Base-by-base conservation (phyloP, 345 rosid genomes). In the Cardamine resedifolia region DNA sequence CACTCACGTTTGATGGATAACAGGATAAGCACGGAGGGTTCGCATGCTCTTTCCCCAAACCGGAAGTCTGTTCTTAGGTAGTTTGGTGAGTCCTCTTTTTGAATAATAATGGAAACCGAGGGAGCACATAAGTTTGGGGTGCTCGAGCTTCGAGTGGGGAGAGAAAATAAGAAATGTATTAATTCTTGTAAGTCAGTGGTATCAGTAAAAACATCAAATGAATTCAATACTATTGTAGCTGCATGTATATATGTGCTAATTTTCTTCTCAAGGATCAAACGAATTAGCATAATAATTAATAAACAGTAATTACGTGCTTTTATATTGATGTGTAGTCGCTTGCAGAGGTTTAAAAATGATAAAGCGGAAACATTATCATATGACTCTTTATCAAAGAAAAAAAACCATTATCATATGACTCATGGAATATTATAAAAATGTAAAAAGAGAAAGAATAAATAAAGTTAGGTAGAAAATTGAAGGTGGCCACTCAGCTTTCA, bases 41-140 rank as follows among this genome's bases (percentile, higher is more conserved):
- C 27, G 43, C 63, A 33, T 33, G 18, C 28, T 34, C 48, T 38
- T 36, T 38, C 11, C 31, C 48, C 65, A 38, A 59, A 59, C 19
- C 10, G 24, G 36, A 62, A 24, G n/a, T 10, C 10, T 41, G 0
- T 62, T 62, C 3, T 1, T 7, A 24, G 44, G 53, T 44, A 11
- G 24, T 44, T 44, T 62, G 53, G 52, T 62, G 67, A 44, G 16
- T 62, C 4, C 10, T 62, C 23, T 43, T 41, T 61, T 43, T 26
- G 19, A 43, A 26, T 38, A 26, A 6, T 27, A 41, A 61, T 61
- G 23, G 34, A 41, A 24, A 60, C 65, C 8, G 24, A 56, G 8
- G 18, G 47, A 38, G 6, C 48, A 58, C 45, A 44, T 27, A 44
- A 16, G n/a, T 62, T 26, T 43, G 38, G 7, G 9, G 34, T 9